These are phyloP conservation scores for Lentinula novae-zelandiae DNA, from an alignment of 1,284 basidiomycete species.

Conservation along the genomic window DNA sequence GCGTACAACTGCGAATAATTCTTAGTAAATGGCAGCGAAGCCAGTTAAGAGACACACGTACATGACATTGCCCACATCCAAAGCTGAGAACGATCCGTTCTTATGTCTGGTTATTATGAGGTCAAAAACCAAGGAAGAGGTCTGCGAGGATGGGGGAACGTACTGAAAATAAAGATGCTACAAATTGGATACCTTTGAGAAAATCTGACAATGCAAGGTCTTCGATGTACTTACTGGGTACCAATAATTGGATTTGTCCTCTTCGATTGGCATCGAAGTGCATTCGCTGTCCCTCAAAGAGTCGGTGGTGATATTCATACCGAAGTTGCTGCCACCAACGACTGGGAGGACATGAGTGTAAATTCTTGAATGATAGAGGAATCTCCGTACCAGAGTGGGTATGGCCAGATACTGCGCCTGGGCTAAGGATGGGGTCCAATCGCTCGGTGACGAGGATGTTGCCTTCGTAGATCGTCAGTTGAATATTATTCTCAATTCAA, in stretches of 20 bases:
- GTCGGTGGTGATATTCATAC: slow-evolving; percentile 29
- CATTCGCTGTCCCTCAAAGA: slow-evolving; percentile 34
- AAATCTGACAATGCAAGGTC: neutral
- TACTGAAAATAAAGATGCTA: slow-evolving; percentile 39
- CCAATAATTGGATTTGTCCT: slow-evolving; percentile 43
- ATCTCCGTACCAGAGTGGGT: slow-evolving; percentile 28
- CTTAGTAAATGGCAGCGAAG: neutral
- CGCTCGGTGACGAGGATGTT: slow-evolving; percentile 33
- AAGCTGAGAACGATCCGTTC: slow-evolving; percentile 35
- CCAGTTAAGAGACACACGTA: slow-evolving; percentile 17
- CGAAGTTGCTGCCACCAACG: slow-evolving; percentile 40
- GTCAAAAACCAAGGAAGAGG: neutral
- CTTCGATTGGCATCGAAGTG: slow-evolving; percentile 36
- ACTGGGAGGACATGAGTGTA: slow-evolving; percentile 23
- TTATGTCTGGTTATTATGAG: slow-evolving; percentile 25
- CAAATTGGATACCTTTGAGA: neutral
- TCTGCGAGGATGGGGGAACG: slow-evolving; percentile 5
- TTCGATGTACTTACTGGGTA: slow-evolving; percentile 28
- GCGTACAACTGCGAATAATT: slow-evolving; percentile 25
- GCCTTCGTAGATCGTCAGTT: slow-evolving; percentile 14
- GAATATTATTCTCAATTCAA: neutral
- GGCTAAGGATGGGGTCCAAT: slow-evolving; percentile 34
- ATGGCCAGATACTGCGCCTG: slow-evolving; percentile 31
- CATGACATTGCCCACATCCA: slow-evolving; percentile 36
- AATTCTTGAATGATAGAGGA: slow-evolving; percentile 8